phyloP scores from a whole-genome alignment of 1,139 yeast genomes.

The Yamadazyma buinensis region DNA sequence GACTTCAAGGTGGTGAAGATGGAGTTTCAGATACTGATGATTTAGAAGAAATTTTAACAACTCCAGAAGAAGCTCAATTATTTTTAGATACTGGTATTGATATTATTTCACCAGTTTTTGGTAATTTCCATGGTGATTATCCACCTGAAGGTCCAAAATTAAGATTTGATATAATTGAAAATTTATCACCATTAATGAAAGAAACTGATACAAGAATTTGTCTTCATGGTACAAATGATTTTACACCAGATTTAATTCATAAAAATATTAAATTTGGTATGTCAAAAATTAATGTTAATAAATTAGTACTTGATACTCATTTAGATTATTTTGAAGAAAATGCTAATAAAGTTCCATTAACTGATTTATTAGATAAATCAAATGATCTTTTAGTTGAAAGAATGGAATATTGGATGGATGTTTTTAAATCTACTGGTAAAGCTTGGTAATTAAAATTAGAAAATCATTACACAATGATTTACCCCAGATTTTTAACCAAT shows the following conservation, averaged over 20 bases:
- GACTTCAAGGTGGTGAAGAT: conserved; percentile 13
- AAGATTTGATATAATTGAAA: conserved; percentile 10
- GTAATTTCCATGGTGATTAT: conserved; percentile 12
- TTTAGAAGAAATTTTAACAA: conserved; percentile 11
- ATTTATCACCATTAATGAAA: conserved; percentile 6
- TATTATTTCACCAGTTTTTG: conserved; percentile 11
- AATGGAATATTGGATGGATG: conserved; percentile 12
- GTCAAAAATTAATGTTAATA: conserved; percentile 12
- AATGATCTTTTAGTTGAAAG: conserved; percentile 9
- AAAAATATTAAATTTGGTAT: conserved; percentile 8
- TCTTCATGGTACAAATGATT: conserved; percentile 13
- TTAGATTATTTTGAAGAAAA: conserved; percentile 9
- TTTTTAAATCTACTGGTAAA: conserved; percentile 9
- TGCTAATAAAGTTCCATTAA: conserved; percentile 8
- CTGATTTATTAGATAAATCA: conserved; percentile 9
- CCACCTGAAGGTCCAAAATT: conserved; percentile 10
- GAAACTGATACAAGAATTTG: conserved; percentile 8
- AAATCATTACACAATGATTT: not conserved
- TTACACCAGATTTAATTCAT: conserved; percentile 9
- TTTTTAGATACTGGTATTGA: conserved; percentile 12
- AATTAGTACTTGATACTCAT: conserved; percentile 11
- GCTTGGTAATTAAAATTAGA: not conserved
- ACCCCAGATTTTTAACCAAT: not conserved
- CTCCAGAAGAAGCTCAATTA: conserved; percentile 11
- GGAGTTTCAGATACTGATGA: conserved; percentile 10